phyloP scores from a whole-genome alignment of 2,329 filamentous ascomycete genomes.

The Xylaria sp. region DNA sequence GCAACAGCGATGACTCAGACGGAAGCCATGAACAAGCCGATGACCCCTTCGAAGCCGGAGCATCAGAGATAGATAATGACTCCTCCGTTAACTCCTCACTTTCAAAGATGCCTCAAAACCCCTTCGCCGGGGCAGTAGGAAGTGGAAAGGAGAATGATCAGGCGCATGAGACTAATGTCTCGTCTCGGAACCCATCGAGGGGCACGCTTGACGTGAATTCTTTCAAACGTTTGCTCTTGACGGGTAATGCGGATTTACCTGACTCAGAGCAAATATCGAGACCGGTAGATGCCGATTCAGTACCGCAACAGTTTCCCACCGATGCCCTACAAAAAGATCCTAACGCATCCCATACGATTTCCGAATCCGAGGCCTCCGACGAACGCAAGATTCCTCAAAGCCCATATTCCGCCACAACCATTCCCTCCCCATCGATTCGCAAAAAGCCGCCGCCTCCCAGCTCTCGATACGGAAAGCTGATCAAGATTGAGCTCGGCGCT shows the following conservation, averaged over 20 bases:
- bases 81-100: slow-evolving; percentile 21
- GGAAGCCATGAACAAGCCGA: slow-evolving; percentile 24
- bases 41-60: slow-evolving; percentile 24
- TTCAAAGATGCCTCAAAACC: slow-evolving; percentile 40
- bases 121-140: slow-evolving; percentile 52
- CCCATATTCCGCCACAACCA: slow-evolving; percentile 24
- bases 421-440: slow-evolving; percentile 27
- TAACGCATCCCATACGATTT: slow-evolving; percentile 54
- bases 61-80: slow-evolving; percentile 13
- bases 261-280: slow-evolving; percentile 17
- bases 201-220: slow-evolving; percentile 67
- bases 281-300: slow-evolving; percentile 48
- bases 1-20: slow-evolving; percentile 26
- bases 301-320: slow-evolving; percentile 54
- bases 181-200: slow-evolving; percentile 33
- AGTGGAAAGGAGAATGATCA: slow-evolving; percentile 41
- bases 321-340: slow-evolving; percentile 48
- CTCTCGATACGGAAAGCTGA: slow-evolving; percentile 72
- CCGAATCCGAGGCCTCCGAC: slow-evolving; percentile 45
- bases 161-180: slow-evolving; percentile 31
- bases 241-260: slow-evolving; percentile 51
- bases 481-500: slow-evolving; percentile 47
- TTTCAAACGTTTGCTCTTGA: slow-evolving; percentile 71
- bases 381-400: slow-evolving; percentile 37
- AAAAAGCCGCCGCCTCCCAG: slow-evolving; percentile 65